Percentiles rank a stretch among this genome's conserved stretches.
phyloP scores from a whole-genome alignment of 495 filamentous ascomycete species.

The Endocarpon pusillum region DNA sequence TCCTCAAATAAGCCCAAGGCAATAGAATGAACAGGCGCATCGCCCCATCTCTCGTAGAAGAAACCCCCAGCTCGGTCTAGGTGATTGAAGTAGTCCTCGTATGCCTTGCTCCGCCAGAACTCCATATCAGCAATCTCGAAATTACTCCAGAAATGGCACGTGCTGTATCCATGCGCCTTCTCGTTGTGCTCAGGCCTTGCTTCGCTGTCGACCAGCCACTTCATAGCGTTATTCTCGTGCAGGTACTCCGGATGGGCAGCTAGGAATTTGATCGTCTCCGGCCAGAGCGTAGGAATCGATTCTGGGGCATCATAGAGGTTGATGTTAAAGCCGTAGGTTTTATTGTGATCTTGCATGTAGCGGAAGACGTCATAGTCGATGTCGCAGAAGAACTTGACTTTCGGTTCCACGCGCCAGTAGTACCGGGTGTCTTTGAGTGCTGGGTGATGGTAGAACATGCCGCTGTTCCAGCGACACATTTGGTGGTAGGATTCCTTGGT shows the following conservation, averaged over 20 bases:
- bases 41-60: conserved; percentile 98
- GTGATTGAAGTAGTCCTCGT: conserved; percentile 93
- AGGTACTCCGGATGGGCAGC: conserved; percentile 69
- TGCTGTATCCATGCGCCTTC: conserved; percentile 81
- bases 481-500: conserved; percentile 83
- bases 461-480: conserved; percentile 99
- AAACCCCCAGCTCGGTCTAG: conserved; percentile 89
- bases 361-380: conserved; percentile 98
- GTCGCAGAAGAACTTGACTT: conserved; percentile 98
- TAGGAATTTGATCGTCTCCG: conserved; percentile 78
- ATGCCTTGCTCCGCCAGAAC: conserved; percentile 83
- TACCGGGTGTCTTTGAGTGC: conserved; percentile 66
- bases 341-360: conserved; percentile 93
- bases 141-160: conserved; percentile 99
- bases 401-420: conserved; percentile 99
- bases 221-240: conserved; percentile 65
- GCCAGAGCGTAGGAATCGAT: conserved; percentile 83
- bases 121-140: conserved; percentile 94
- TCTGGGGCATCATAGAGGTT: conserved; percentile 85
- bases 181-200: conserved; percentile 63
- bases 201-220: conserved; percentile 67
- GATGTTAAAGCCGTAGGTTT: conserved; percentile 98
- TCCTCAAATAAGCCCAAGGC: conserved; percentile 91
- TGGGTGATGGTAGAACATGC: conserved; percentile 93
- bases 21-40: conserved; percentile 93